Conservation (phyloP, 169 alveolate species). For the Plasmodium vivax region DNA sequence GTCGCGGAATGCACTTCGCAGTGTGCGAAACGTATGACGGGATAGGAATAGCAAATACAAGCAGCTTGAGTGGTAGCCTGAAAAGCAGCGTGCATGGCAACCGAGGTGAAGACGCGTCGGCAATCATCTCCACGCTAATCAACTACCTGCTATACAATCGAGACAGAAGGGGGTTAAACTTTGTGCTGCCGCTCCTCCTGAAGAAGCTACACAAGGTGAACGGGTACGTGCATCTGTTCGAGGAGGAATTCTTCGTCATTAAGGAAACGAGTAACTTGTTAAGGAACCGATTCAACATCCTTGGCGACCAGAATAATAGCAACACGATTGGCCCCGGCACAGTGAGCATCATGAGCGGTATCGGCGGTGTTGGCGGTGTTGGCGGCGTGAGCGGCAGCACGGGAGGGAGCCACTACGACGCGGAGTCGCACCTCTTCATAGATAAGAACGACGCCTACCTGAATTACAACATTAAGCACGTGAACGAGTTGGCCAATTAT, state of each 20-base stretch:
- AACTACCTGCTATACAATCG: constrained; percentile 20
- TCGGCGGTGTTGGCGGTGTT: not conserved
- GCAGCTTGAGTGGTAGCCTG: not conserved
- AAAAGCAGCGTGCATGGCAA: not conserved
- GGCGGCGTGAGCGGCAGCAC: not conserved
- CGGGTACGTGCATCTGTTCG: constrained; percentile 36
- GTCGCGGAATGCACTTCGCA: not conserved
- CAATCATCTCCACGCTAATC: not conserved
- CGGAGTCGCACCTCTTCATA: constrained; percentile 17
- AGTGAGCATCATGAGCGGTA: no score
- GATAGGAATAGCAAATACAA: not conserved
- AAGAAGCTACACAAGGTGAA: constrained; percentile 32
- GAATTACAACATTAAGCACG: constrained; percentile 57
- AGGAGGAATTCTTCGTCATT: constrained; percentile 43
- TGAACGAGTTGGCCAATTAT: constrained; percentile 69
- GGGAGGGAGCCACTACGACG: constrained; percentile 20
- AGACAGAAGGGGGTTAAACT: constrained; percentile 30
- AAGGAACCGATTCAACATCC: constrained; percentile 46
- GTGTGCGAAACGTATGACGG: not conserved
- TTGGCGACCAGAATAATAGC: constrained; percentile 25
- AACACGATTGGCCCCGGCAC: no score
- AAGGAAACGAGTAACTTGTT: constrained; percentile 41
- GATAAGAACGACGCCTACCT: constrained; percentile 37
- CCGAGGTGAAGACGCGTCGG: constrained; percentile 8
- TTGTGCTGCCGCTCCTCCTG: not conserved